Percentiles rank a stretch among this genome's conserved stretches.
These are phyloP conservation scores for Syzygium aqueum DNA, from an alignment of 345 rosid genomes.

Conservation along the genomic window DNA sequence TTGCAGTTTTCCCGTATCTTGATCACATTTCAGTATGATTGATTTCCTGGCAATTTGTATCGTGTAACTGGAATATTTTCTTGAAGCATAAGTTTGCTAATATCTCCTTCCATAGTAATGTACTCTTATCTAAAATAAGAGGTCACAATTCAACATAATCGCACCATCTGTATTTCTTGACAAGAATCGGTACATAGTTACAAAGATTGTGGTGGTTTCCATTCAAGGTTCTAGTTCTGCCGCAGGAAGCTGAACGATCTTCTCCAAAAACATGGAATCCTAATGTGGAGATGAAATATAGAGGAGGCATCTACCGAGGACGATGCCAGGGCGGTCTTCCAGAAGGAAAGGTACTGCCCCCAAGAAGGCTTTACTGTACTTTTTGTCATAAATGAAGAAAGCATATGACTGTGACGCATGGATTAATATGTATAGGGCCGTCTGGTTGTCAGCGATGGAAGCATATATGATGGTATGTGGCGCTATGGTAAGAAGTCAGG, in stretches of 20 bases:
- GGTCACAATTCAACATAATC: neutral
- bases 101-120: neutral
- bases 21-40: neutral
- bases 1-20: neutral
- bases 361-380: neutral
- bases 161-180: neutral
- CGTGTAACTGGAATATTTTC: neutral
- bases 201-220: constrained; percentile 2
- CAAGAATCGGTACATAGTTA: neutral
- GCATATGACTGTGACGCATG: neutral
- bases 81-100: neutral
- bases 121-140: neutral
- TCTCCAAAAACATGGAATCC: constrained; percentile 86
- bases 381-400: neutral
- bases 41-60: neutral
- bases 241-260: constrained; percentile 84
- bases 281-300: constrained; percentile 72
- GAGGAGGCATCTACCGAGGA: constrained; percentile 81
- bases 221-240: neutral
- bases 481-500: constrained; percentile 89
- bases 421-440: constrained; percentile 50
- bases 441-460: constrained; percentile 68
- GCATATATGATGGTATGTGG: constrained; percentile 94
- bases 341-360: constrained; percentile 75
- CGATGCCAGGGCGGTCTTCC: constrained; percentile 98